These are phyloP conservation scores for Nakaseomyces nivariensis DNA, from an alignment of 1,139 yeast genomes.

Conservation along the genomic window DNA sequence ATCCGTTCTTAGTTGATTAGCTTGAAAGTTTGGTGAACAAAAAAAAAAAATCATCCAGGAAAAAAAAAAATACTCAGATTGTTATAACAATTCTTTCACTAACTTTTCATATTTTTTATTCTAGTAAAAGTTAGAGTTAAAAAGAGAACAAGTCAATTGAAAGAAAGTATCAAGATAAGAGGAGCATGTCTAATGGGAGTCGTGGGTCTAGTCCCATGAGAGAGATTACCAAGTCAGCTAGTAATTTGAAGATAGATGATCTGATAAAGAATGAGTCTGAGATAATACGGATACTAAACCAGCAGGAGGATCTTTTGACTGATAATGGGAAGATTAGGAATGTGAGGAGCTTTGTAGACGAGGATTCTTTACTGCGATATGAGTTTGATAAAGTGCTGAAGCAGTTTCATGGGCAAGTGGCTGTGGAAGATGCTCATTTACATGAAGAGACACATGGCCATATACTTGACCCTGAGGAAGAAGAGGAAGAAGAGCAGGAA, in stretches of 20 bases:
- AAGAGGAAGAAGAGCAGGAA: constrained; percentile 7
- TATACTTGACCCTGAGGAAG: not conserved
- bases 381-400: constrained; percentile 4
- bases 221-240: not conserved
- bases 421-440: not conserved
- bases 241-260: constrained; percentile 5
- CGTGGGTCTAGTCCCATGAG: not conserved
- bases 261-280: constrained; percentile 6
- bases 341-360: constrained; percentile 4
- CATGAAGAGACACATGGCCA: not conserved
- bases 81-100: too few species aligned
- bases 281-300: constrained; percentile 2
- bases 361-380: constrained; percentile 1
- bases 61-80: too few species aligned
- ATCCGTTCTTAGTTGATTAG: too few species aligned
- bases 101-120: too few species aligned
- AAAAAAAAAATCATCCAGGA: not conserved
- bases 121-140: too few species aligned
- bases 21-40: not conserved
- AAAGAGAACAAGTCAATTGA: not conserved
- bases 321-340: constrained; percentile 4
- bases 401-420: constrained; percentile 3
- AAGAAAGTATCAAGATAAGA: not conserved
- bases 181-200: not conserved
- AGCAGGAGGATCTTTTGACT: constrained; percentile 2